Conservation (phyloP, 768 basidiomycete genomes). For the Termitomyces sp. region DNA sequence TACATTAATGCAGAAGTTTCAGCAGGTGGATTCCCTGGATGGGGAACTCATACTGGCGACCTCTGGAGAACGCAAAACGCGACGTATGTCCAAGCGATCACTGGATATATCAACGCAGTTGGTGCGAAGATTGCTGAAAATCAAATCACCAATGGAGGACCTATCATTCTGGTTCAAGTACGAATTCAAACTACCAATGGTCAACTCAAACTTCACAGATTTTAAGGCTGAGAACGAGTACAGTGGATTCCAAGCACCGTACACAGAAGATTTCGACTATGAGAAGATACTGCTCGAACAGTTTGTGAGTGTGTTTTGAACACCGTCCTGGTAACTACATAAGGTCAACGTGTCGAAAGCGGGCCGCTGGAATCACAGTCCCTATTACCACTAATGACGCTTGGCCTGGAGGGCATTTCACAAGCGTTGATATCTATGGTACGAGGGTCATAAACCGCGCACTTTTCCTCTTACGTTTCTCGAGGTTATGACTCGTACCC, state of each 20-base stretch:
- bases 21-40: constrained; percentile 53
- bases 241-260: constrained; percentile 32
- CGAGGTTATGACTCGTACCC: constrained; percentile 43
- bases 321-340: not conserved
- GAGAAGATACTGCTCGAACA: constrained; percentile 27
- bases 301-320: constrained; percentile 21
- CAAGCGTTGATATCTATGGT: constrained; percentile 47
- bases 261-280: constrained; percentile 36
- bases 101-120: constrained; percentile 43
- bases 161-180: constrained; percentile 41
- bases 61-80: constrained; percentile 38
- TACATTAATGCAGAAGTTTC: constrained; percentile 46
- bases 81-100: constrained; percentile 43
- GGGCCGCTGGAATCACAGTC: constrained; percentile 37
- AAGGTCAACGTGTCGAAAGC: constrained; percentile 20
- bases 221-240: constrained; percentile 52
- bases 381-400: constrained; percentile 46
- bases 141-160: constrained; percentile 57
- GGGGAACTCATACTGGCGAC: constrained; percentile 47
- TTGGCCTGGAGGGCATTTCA: constrained; percentile 39
- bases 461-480: constrained; percentile 1
- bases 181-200: not conserved
- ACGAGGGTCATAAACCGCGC: not conserved
- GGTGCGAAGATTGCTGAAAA: constrained; percentile 42
- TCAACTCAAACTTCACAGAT: not conserved